Percentiles rank a stretch among this genome's conserved stretches.
phyloP scores from a whole-genome alignment of 2,329 filamentous ascomycete species.

The Neoarthrinium moseri region DNA sequence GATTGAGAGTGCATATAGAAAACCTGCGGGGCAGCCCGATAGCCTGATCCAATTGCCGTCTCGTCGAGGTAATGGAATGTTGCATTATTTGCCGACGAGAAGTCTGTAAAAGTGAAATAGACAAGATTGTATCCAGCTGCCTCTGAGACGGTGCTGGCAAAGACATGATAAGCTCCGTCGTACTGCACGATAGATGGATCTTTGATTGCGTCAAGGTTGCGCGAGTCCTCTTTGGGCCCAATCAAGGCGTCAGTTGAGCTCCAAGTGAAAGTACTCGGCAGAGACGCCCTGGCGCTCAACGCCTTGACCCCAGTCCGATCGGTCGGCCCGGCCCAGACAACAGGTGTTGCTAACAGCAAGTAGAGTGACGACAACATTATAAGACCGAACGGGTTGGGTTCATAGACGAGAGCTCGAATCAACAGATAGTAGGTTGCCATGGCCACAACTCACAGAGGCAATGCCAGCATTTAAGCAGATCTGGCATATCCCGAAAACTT shows the following conservation, averaged over 20 bases:
- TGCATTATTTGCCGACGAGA: slow-evolving; percentile 27
- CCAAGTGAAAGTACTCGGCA: neutral
- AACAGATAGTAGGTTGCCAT: no score
- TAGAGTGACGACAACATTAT: neutral
- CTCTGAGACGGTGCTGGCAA: slow-evolving; percentile 33
- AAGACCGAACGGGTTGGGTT: no score
- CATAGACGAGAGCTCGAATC: no score
- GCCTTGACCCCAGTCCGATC: neutral
- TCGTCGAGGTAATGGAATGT: slow-evolving; percentile 37
- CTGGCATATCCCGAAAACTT: no score
- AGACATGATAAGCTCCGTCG: slow-evolving; percentile 36
- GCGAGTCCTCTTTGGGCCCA: neutral
- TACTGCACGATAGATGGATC: slow-evolving; percentile 20
- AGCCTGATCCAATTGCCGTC: slow-evolving; percentile 33
- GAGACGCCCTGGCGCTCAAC: neutral
- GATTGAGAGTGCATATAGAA: slow-evolving; percentile 40
- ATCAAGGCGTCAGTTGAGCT: neutral
- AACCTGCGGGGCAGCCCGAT: slow-evolving; percentile 38
- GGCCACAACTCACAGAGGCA: no score
- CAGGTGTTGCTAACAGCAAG: neutral
- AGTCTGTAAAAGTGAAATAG: slow-evolving; percentile 38
- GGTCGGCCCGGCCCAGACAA: neutral
- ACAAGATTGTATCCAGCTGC: slow-evolving; percentile 34
- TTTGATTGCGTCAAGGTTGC: slow-evolving; percentile 13
- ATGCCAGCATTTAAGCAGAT: no score